Evolutionary conservation across 768 basidiomycete genomes (phyloP).

Genomic region (Mycena rosella): DNA sequence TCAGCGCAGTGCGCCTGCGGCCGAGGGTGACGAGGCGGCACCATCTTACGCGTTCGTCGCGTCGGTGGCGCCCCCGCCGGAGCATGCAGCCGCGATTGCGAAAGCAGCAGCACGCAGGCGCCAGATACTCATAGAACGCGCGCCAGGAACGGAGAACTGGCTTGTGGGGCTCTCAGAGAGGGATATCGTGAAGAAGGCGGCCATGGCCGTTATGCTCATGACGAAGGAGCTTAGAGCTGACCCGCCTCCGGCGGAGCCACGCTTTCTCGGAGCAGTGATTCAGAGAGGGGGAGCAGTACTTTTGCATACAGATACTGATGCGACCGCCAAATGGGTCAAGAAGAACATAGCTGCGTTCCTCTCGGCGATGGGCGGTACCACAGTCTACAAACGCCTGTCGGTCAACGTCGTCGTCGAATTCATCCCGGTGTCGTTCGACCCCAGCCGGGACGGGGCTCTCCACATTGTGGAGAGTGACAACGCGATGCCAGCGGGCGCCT

Average conservation of each 20-base stretch:
- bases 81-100: constrained; percentile 2
- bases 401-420: constrained; percentile 37
- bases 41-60: not conserved
- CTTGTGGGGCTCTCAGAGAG: not conserved
- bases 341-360: constrained; percentile 19
- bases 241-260: not conserved
- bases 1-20: too few species aligned
- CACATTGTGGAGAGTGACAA: constrained; percentile 34
- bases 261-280: constrained; percentile 29
- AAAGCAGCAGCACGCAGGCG: constrained; percentile 4
- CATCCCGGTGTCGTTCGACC: constrained; percentile 39
- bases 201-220: not conserved
- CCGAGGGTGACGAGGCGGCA: not conserved
- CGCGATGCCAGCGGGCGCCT: constrained; percentile 4
- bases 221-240: not conserved
- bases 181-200: constrained; percentile 33
- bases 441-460: not conserved
- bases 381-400: constrained; percentile 17
- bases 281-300: constrained; percentile 32
- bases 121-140: not conserved
- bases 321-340: not conserved
- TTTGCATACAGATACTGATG: not conserved
- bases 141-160: not conserved
- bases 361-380: constrained; percentile 24
- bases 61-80: not conserved